phyloP scores from a whole-genome alignment of 2,329 filamentous ascomycete species.

The Epichloe sylvatica region DNA sequence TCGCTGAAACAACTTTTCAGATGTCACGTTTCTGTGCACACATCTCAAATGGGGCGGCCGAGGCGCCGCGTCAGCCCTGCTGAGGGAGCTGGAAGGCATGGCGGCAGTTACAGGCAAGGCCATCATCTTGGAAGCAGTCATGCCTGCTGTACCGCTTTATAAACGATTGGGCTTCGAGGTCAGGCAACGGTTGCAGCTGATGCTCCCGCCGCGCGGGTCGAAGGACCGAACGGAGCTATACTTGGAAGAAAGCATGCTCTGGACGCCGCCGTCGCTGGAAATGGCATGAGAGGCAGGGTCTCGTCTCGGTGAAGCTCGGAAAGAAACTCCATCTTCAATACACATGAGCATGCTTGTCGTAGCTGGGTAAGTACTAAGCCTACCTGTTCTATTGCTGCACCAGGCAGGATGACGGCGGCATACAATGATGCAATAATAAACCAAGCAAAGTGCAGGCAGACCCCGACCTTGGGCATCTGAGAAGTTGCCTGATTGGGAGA shows the following conservation, averaged over 20 bases:
- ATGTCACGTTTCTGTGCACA: conserved; percentile 27
- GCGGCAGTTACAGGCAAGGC: conserved; percentile 19
- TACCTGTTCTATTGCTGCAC: no score
- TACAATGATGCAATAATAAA: no score
- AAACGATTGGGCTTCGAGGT: conserved; percentile 22
- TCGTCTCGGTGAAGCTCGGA: no score
- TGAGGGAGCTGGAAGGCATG: conserved; percentile 18
- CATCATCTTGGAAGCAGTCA: conserved; percentile 26
- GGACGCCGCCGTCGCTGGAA: conserved; percentile 8
- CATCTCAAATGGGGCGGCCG: conserved; percentile 20
- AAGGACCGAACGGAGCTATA: conserved; percentile 19
- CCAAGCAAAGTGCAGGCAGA: no score
- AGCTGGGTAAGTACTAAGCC: not conserved
- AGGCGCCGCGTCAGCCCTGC: conserved; percentile 22
- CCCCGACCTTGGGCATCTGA: not conserved
- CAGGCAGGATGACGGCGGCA: no score
- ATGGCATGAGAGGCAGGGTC: not conserved
- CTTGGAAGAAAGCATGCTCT: conserved; percentile 22
- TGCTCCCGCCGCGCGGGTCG: conserved; percentile 17
- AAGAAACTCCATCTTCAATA: no score
- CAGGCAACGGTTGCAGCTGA: conserved; percentile 20
- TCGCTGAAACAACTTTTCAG: conserved; percentile 6
- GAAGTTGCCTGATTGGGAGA: not conserved
- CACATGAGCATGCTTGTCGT: not conserved
- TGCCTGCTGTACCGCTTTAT: conserved; percentile 25